A percentile compares a stretch with the other conserved stretches of the same genome.
Evolutionary conservation across 176 grass and related monocot species (phyloP).

Genomic region (Ananas comosus): DNA sequence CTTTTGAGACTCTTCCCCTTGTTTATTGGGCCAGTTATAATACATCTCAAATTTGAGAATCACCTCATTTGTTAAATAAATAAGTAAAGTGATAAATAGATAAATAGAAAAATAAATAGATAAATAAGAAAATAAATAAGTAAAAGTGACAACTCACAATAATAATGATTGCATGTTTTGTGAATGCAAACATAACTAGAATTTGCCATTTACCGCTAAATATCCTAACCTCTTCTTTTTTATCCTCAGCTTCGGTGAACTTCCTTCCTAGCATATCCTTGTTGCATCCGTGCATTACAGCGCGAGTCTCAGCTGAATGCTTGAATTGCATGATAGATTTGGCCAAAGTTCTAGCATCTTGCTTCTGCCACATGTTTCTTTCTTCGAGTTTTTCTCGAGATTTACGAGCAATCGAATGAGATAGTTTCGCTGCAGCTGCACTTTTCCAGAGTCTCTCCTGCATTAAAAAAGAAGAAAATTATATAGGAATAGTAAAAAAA

Average conservation of each 20-base stretch:
- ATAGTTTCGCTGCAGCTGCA: slow-evolving; percentile 50
- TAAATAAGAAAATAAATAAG: too few species aligned
- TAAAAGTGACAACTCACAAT: not conserved
- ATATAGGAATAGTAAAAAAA: not conserved
- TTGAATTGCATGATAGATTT: slow-evolving; percentile 59
- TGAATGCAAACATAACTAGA: slow-evolving; percentile 7
- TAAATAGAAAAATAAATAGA: too few species aligned
- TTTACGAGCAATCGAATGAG: slow-evolving; percentile 43
- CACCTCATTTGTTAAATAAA: not conserved
- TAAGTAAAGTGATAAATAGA: too few species aligned
- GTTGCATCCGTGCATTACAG: slow-evolving; percentile 22
- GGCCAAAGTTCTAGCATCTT: slow-evolving; percentile 55
- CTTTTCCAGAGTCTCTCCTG: slow-evolving; percentile 91
- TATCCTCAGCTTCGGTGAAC: slow-evolving; percentile 16
- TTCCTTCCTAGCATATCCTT: slow-evolving; percentile 24
- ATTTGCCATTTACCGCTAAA: slow-evolving; percentile 9
- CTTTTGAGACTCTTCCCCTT: too few species aligned
- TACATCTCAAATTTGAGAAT: not conserved
- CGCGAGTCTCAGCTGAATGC: slow-evolving; percentile 43
- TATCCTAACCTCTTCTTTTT: slow-evolving; percentile 36
- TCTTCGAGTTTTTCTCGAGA: slow-evolving; percentile 61
- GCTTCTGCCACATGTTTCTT: slow-evolving; percentile 46
- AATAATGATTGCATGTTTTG: not conserved
- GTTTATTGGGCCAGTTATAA: too few species aligned
- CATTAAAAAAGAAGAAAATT: not conserved